Evolutionary conservation across 2,329 filamentous ascomycete species (phyloP).

Genomic region (Graphium sp.): DNA sequence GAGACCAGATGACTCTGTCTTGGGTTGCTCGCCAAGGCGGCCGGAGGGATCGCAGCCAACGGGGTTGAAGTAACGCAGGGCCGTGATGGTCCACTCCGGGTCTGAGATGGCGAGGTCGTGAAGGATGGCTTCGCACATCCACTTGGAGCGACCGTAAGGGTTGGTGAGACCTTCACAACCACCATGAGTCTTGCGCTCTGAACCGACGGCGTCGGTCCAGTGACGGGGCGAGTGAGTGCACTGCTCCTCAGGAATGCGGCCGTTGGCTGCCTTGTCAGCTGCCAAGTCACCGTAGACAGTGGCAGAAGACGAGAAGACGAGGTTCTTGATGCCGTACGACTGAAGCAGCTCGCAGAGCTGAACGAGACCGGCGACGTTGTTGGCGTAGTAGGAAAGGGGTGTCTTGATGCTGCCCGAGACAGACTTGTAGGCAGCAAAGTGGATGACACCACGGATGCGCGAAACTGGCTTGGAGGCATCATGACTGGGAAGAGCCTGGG

Average conservation of each 20-base stretch:
- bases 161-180: constrained; percentile 38
- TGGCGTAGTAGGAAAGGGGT: constrained; percentile 48
- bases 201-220: constrained; percentile 22
- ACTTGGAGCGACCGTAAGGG: constrained; percentile 50
- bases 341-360: constrained; percentile 39
- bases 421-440: constrained; percentile 53
- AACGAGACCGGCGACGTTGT: constrained; percentile 49
- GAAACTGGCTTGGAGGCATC: constrained; percentile 13
- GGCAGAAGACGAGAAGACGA: constrained; percentile 52
- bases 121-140: constrained; percentile 50
- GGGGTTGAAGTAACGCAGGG: constrained; percentile 51
- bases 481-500: constrained; percentile 4
- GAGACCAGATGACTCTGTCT: constrained; percentile 43
- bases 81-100: constrained; percentile 43
- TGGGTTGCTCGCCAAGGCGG: constrained; percentile 45
- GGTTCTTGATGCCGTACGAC: constrained; percentile 43
- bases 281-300: constrained; percentile 49
- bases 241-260: constrained; percentile 35
- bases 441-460: constrained; percentile 45
- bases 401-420: constrained; percentile 43
- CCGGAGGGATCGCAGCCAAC: constrained; percentile 49
- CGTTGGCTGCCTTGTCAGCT: constrained; percentile 28
- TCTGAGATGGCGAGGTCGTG: constrained; percentile 43
- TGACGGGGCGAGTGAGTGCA: constrained; percentile 32
- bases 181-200: constrained; percentile 13